Base-by-base conservation (phyloP, 148 eudicot genomes). In the Rhododendron mucronatum region DNA sequence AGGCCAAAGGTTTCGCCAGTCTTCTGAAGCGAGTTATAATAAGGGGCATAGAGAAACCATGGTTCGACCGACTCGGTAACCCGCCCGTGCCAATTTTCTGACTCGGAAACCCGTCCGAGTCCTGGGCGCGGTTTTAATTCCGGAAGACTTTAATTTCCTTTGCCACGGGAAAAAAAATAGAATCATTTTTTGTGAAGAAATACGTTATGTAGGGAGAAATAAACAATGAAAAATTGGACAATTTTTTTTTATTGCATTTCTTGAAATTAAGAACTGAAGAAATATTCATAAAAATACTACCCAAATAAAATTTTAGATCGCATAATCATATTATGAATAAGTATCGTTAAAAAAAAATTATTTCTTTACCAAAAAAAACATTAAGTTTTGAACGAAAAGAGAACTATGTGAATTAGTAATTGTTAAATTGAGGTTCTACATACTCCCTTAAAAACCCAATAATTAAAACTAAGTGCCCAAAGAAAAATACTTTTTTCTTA, bases 51-150 rank as follows among this genome's bases (percentile, higher is more conserved):
- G 77, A 5, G n/a, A 21, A 47, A 21, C 16, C 53, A 41, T 51
- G 45, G 51, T 23, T 78, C 48, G 26, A 39, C 26, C 53, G 81
- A 78, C 53, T 78, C 81, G 80, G 50, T 47, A 37, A 71, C 41
- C 39, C 77, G 21, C 21, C 30, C 23, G 81, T 78, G 4, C 53
- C 48, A 21, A 3, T 41, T 44, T 78, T 20, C n/a, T 41, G 53
- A 78, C 81, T 78, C 81, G 81, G 79, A 9, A 78, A 78, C 81
- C 20, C 81, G 15, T 47, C 81, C 81, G 81, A 78, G 55, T 78
- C 53, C 7, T 78, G 55, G 35, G 12, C 33, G 30, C 35, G 81
- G 47, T 21, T 78, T 78, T 45, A 9, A 23, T 33, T 3, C 12
- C 15, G 53, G 12, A 78, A 33, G 1, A 61, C 8, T 3, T 33